Percentiles rank a stretch among this genome's conserved stretches.
Conservation (phyloP, 2,329 filamentous ascomycete species). For the Beauveria australis region DNA sequence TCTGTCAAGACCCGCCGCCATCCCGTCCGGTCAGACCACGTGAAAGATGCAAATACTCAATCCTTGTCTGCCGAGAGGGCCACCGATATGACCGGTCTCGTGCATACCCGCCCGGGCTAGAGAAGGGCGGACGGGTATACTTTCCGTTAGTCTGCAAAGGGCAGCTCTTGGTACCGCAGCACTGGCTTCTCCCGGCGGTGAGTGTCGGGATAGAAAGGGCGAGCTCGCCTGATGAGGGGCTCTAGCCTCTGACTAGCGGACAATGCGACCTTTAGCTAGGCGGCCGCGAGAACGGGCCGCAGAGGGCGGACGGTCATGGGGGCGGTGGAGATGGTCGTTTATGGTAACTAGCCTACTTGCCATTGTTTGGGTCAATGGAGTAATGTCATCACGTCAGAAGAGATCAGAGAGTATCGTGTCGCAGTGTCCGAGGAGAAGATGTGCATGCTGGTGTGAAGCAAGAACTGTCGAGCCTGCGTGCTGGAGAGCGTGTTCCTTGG, state of each 20-base stretch:
- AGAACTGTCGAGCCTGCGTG: neutral
- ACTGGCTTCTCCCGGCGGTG: neutral
- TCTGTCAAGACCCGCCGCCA: neutral
- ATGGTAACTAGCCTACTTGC: neutral
- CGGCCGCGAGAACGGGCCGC: conserved; percentile 22
- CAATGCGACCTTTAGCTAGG: conserved; percentile 4
- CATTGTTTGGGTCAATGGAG: neutral
- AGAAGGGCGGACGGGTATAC: neutral
- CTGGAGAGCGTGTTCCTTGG: too few species aligned
- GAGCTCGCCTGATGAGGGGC: neutral
- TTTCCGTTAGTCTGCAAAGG: neutral
- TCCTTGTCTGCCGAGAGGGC: neutral
- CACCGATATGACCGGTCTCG: neutral
- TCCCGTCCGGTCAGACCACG: neutral
- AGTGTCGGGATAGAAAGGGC: neutral
- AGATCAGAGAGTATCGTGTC: neutral
- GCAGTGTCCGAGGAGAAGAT: neutral
- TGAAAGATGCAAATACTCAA: neutral
- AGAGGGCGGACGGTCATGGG: conserved; percentile 13
- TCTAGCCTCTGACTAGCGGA: neutral
- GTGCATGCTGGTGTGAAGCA: neutral
- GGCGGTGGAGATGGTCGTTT: conserved; percentile 10
- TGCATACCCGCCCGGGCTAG: conserved; percentile 14
- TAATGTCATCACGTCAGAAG: too few species aligned
- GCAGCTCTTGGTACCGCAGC: neutral